These are phyloP conservation scores for Ogataea neopini DNA, from an alignment of 805 yeast species.

Conservation along the genomic window DNA sequence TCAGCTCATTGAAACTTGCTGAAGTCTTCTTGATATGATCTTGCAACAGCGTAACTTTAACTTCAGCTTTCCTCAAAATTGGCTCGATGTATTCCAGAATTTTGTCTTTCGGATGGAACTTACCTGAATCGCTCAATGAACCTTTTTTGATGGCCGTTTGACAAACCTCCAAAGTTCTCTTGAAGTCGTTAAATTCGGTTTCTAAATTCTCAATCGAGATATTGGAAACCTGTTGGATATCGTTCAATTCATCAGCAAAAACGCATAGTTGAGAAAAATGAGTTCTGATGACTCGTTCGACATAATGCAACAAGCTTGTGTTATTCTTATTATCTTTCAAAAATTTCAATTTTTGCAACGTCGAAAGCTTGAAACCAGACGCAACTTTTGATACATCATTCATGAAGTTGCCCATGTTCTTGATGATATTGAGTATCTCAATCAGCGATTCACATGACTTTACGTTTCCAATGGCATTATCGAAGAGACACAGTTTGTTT, in stretches of 20 bases:
- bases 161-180: constrained; percentile 50
- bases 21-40: constrained; percentile 53
- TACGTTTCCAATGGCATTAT: constrained; percentile 57
- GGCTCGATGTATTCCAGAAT: constrained; percentile 56
- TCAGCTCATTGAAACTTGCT: constrained; percentile 54
- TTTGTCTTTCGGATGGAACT: constrained; percentile 67
- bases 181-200: constrained; percentile 57
- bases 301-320: constrained; percentile 71
- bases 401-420: constrained; percentile 79
- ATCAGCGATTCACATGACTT: constrained; percentile 54
- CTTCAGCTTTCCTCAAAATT: constrained; percentile 34
- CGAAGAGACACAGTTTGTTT: constrained; percentile 55
- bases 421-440: constrained; percentile 61
- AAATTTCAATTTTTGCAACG: constrained; percentile 68
- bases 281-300: constrained; percentile 64
- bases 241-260: constrained; percentile 61
- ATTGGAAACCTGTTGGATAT: constrained; percentile 55
- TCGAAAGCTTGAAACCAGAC: constrained; percentile 66
- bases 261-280: constrained; percentile 64
- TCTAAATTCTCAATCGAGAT: constrained; percentile 63
- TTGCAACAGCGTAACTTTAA: constrained; percentile 45
- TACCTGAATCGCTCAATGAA: constrained; percentile 59
- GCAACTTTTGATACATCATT: constrained; percentile 69
- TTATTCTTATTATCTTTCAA: constrained; percentile 71
- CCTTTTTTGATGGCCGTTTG: constrained; percentile 60